Conservation (phyloP, 2,329 filamentous ascomycete species). For the Ceratocystis papillata region DNA sequence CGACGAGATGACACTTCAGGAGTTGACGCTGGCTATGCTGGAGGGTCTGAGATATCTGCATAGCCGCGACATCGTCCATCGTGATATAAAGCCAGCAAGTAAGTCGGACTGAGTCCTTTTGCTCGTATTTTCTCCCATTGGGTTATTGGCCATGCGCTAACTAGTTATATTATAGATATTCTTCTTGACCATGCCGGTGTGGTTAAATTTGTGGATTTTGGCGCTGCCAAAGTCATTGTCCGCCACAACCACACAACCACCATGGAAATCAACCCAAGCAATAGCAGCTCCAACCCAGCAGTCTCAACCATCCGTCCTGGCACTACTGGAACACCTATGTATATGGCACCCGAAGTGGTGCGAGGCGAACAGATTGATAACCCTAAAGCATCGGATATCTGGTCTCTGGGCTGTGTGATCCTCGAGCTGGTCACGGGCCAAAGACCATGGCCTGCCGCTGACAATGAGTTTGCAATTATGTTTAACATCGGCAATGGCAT, state of each 20-base stretch:
- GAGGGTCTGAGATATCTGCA: constrained; percentile 92
- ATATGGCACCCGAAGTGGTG: constrained; percentile 99
- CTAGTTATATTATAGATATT: constrained; percentile 51
- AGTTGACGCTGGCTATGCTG: constrained; percentile 86
- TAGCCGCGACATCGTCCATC: constrained; percentile 81
- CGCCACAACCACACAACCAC: constrained; percentile 42
- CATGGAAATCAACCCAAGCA: constrained; percentile 59
- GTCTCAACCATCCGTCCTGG: constrained; percentile 8
- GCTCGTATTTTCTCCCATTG: neutral
- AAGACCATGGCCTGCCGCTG: constrained; percentile 85
- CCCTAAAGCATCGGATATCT: constrained; percentile 83
- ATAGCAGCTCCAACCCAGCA: constrained; percentile 39
- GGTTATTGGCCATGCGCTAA: neutral
- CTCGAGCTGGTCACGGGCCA: constrained; percentile 95
- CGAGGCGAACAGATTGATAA: constrained; percentile 59
- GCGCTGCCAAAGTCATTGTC: constrained; percentile 69
- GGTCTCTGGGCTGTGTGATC: constrained; percentile 93
- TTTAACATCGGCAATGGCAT: constrained; percentile 99
- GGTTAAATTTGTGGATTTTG: constrained; percentile 98
- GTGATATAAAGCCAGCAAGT: constrained; percentile 97
- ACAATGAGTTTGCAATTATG: constrained; percentile 99
- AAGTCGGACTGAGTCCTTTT: constrained; percentile 34
- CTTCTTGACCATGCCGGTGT: constrained; percentile 94
- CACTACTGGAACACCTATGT: constrained; percentile 98
- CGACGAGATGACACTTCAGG: constrained; percentile 94